A percentile compares a stretch with the other conserved stretches of the same genome.
phyloP scores from a whole-genome alignment of 768 basidiomycete genomes.

The Boletus sp. region DNA sequence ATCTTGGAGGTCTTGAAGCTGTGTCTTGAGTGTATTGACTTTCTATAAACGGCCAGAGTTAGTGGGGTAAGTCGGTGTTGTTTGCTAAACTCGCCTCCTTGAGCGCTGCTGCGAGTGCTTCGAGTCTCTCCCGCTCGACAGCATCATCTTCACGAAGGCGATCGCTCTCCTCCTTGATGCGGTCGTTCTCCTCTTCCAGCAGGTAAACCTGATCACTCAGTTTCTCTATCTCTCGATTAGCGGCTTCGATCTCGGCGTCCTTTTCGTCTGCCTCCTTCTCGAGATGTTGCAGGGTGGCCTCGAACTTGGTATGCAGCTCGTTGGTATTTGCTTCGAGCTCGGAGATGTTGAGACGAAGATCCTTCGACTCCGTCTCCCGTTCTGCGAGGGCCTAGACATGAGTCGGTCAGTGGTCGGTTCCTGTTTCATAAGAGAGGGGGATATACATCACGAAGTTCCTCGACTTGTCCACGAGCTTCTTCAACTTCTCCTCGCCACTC shows the following conservation, averaged over 20 bases:
- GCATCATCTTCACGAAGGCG: constrained; percentile 68
- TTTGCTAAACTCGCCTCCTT: constrained; percentile 62
- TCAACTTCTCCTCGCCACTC: constrained; percentile 90
- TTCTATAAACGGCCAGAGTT: constrained; percentile 47
- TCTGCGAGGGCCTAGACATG: constrained; percentile 63
- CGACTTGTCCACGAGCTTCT: constrained; percentile 72
- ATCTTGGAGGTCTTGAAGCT: constrained; percentile 64
- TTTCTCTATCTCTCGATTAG: constrained; percentile 76
- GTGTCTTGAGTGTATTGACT: constrained; percentile 58
- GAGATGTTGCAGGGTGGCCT: constrained; percentile 70
- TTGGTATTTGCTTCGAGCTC: constrained; percentile 73
- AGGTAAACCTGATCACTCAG: constrained; percentile 79
- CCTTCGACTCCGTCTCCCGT: constrained; percentile 75
- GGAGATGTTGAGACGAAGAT: constrained; percentile 67
- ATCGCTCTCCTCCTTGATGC: constrained; percentile 68
- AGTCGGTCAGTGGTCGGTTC: not conserved
- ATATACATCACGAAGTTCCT: constrained; percentile 74
- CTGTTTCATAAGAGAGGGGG: not conserved
- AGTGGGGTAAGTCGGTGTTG: not conserved
- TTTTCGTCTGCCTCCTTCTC: constrained; percentile 78
- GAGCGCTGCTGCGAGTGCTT: constrained; percentile 65
- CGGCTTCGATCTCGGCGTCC: constrained; percentile 70
- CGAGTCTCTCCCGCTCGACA: constrained; percentile 66
- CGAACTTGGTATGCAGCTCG: constrained; percentile 72
- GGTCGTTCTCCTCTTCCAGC: constrained; percentile 85